Percentiles rank a stretch among this genome's conserved stretches.
phyloP scores from a whole-genome alignment of 2,329 filamentous ascomycete species.

The Phialophora tarda region DNA sequence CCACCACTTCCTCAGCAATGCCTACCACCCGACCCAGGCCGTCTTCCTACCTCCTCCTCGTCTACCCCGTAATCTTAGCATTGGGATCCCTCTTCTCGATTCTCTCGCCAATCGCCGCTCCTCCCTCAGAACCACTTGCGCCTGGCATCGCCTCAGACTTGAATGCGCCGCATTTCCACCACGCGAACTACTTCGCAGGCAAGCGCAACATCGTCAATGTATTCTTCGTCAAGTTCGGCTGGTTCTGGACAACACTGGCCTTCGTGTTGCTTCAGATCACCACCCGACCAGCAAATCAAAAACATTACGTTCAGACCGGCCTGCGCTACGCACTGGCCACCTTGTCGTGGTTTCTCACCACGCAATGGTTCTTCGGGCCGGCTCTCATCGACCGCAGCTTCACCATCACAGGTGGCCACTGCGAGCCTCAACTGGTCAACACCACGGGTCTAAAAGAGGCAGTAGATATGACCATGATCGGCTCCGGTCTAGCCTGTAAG shows the following conservation, averaged over 20 bases:
- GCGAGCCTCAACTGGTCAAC: constrained; percentile 57
- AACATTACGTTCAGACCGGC: constrained; percentile 58
- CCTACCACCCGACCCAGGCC: constrained; percentile 24
- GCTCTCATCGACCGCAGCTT: constrained; percentile 89
- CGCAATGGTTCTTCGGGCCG: constrained; percentile 96
- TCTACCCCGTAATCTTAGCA: constrained; percentile 79
- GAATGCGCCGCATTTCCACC: constrained; percentile 36
- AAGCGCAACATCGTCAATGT: constrained; percentile 93
- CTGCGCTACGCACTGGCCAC: constrained; percentile 76
- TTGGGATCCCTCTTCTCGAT: constrained; percentile 81
- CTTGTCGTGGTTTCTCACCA: constrained; percentile 79
- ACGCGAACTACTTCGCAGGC: constrained; percentile 78
- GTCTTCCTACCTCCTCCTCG: constrained; percentile 53
- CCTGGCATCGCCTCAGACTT: constrained; percentile 44
- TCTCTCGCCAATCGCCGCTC: constrained; percentile 72
- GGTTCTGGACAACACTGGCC: constrained; percentile 84
- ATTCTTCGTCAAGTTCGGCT: constrained; percentile 92
- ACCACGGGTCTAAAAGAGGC: constrained; percentile 26
- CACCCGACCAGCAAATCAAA: constrained; percentile 54
- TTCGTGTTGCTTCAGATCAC: constrained; percentile 73
- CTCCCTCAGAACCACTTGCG: constrained; percentile 44
- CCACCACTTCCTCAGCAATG: constrained; percentile 14
- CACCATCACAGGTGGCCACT: constrained; percentile 83
- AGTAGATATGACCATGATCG: constrained; percentile 66
- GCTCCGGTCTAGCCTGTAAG: constrained; percentile 70